Percentiles rank a stretch among this genome's conserved stretches.
phyloP scores from a whole-genome alignment of 1,139 yeast genomes.

The Diutina neorugosa region DNA sequence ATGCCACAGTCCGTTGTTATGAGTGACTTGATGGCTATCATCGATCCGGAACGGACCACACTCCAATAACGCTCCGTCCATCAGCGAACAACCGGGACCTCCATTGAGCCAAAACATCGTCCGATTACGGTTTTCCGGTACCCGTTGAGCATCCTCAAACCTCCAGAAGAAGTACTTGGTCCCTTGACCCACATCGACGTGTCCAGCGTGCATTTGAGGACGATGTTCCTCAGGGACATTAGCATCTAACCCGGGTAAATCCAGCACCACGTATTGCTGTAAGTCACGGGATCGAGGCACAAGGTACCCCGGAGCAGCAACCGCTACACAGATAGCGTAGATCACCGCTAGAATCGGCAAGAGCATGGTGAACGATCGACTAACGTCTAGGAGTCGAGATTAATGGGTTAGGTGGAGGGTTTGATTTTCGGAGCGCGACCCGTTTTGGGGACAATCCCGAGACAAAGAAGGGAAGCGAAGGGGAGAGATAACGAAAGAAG shows the following conservation, averaged over 20 bases:
- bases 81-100: slow-evolving; percentile 94
- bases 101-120: slow-evolving; percentile 88
- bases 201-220: slow-evolving; percentile 64
- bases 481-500: too few species aligned
- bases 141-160: slow-evolving; percentile 13
- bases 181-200: slow-evolving; percentile 41
- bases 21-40: slow-evolving; percentile 28
- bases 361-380: not conserved
- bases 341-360: not conserved
- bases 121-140: slow-evolving; percentile 13
- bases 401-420: too few species aligned
- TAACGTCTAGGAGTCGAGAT: too few species aligned
- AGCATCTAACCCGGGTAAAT: slow-evolving; percentile 28
- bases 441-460: too few species aligned
- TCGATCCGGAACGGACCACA: slow-evolving; percentile 74
- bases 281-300: not conserved
- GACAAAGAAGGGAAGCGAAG: too few species aligned
- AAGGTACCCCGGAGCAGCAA: not conserved
- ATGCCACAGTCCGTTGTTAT: slow-evolving; percentile 79
- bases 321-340: not conserved
- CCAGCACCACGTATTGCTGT: slow-evolving; percentile 18
- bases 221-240: slow-evolving; percentile 20
- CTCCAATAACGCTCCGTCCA: slow-evolving; percentile 96
- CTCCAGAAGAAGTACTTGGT: slow-evolving; percentile 76
- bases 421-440: too few species aligned